These are phyloP conservation scores for Castanea crenata DNA, from an alignment of 306 rosid species.

Conservation along the genomic window DNA sequence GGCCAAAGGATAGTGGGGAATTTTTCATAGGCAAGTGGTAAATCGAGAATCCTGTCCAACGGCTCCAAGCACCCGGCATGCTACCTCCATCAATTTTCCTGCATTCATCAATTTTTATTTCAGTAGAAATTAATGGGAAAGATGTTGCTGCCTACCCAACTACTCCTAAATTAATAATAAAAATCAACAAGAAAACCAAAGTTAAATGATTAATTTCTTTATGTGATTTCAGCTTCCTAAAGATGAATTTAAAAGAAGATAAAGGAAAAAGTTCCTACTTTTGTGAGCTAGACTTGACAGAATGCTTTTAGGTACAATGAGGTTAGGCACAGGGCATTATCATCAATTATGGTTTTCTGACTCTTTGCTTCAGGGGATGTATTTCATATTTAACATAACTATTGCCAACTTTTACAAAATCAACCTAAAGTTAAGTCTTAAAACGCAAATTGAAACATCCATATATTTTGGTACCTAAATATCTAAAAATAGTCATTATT, in stretches of 20 bases:
- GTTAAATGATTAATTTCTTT: neutral
- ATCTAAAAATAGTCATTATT: neutral
- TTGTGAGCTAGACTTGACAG: neutral
- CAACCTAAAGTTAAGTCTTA: neutral
- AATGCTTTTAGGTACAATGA: slow-evolving; percentile 5
- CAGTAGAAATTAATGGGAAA: neutral
- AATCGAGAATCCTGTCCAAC: slow-evolving; percentile 69
- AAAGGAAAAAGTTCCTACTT: neutral
- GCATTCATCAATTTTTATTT: slow-evolving; percentile 25
- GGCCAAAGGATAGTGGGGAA: slow-evolving; percentile 16
- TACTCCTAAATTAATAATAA: neutral
- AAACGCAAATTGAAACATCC: no score
- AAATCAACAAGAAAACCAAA: slow-evolving; percentile 4
- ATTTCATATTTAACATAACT: neutral
- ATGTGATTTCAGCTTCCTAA: neutral
- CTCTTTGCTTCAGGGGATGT: slow-evolving; percentile 11
- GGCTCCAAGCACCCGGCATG: slow-evolving; percentile 76
- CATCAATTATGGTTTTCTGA: slow-evolving; percentile 3
- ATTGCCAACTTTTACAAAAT: neutral
- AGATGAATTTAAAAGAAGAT: neutral
- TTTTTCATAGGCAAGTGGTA: slow-evolving; percentile 67
- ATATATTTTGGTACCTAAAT: neutral
- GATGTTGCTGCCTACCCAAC: neutral
- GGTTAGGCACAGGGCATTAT: neutral
- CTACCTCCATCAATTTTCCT: slow-evolving; percentile 84